Percentiles rank a stretch among this genome's conserved stretches.
phyloP scores from a whole-genome alignment of 345 rosid genomes.

The Cardamine occulta region DNA sequence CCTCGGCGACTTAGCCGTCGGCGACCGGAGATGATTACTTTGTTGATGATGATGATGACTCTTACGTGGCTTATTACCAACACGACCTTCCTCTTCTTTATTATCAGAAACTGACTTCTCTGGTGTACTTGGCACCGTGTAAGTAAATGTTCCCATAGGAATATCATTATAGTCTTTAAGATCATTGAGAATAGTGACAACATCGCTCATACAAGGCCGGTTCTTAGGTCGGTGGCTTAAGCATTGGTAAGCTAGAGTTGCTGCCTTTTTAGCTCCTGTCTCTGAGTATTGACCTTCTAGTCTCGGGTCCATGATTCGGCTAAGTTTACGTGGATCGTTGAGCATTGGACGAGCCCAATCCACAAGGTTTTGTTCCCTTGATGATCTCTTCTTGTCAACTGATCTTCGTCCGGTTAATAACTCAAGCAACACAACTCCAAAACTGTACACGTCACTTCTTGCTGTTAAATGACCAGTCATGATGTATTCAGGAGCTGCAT shows the following conservation, averaged over 20 bases:
- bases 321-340: constrained; percentile 62
- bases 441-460: constrained; percentile 72
- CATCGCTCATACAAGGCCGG: constrained; percentile 67
- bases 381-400: constrained; percentile 61
- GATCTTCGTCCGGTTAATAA: constrained; percentile 67
- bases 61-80: constrained; percentile 45
- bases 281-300: constrained; percentile 93
- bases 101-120: constrained; percentile 33
- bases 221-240: constrained; percentile 78
- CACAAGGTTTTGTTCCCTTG: constrained; percentile 60
- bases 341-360: constrained; percentile 81
- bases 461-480: constrained; percentile 90
- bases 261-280: constrained; percentile 73
- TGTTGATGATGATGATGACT: constrained; percentile 39
- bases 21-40: constrained; percentile 35
- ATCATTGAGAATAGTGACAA: constrained; percentile 65
- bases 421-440: constrained; percentile 70
- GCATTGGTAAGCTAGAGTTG: constrained; percentile 79
- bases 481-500: constrained; percentile 92
- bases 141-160: constrained; percentile 66
- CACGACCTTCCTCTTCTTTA: constrained; percentile 34
- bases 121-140: constrained; percentile 55
- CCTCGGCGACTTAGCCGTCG: constrained; percentile 42
- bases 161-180: constrained; percentile 64
- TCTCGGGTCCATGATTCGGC: constrained; percentile 82